Percentiles rank a stretch among this genome's conserved stretches.
These are phyloP conservation scores for Cercis canadensis DNA, from an alignment of 306 rosid genomes.

Conservation along the genomic window DNA sequence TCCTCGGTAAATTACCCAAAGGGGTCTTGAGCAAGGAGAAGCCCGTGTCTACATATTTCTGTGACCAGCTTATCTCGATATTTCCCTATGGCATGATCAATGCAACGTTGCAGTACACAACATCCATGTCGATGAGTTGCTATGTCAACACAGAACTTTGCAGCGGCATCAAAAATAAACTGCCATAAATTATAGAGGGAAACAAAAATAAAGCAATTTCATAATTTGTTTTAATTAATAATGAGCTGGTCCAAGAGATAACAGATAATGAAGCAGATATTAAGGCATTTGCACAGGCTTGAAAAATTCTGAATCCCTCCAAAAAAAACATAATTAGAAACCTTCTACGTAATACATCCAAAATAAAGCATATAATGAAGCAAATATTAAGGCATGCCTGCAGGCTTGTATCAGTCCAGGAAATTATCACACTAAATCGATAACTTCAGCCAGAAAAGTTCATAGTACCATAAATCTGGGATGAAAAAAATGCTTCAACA, in stretches of 20 bases:
- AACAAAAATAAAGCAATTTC: constrained; percentile 23
- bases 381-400: neutral
- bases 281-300: neutral
- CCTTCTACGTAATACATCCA: neutral
- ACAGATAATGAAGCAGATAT: neutral
- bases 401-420: neutral
- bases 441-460: constrained; percentile 2
- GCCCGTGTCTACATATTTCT: constrained; percentile 64
- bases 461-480: neutral
- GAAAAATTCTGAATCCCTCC: constrained; percentile 1
- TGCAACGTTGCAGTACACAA: constrained; percentile 78
- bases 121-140: constrained; percentile 87
- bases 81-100: constrained; percentile 54
- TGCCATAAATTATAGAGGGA: constrained; percentile 38
- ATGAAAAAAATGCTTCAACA: too few species aligned
- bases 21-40: constrained; percentile 73
- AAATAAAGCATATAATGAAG: neutral
- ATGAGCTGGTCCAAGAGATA: constrained; percentile 5
- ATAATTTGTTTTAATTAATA: constrained; percentile 2
- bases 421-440: neutral
- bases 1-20: constrained; percentile 57
- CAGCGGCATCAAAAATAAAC: constrained; percentile 72
- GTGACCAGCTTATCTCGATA: constrained; percentile 51
- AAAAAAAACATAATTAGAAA: neutral
- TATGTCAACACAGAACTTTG: constrained; percentile 58